A percentile compares a stretch with the other conserved stretches of the same genome.
These are phyloP conservation scores for Cyberlindnera samutprakarnensis DNA, from an alignment of 805 yeast genomes.

Conservation along the genomic window DNA sequence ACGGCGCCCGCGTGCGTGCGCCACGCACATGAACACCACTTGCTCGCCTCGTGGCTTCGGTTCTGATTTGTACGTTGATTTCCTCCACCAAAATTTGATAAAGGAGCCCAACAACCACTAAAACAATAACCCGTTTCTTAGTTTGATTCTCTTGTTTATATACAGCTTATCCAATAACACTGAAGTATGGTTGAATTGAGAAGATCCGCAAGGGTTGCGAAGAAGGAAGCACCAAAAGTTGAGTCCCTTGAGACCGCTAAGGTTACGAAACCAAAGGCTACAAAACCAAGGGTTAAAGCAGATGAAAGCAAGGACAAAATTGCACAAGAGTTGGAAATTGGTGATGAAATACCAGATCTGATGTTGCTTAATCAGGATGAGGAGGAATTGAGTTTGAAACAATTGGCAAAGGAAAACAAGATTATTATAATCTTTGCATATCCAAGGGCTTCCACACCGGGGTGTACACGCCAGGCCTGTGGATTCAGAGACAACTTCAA, in stretches of 20 bases:
- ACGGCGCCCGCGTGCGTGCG: too few relatives aligned
- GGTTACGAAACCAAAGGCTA: conserved; percentile 18
- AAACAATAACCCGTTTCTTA: too few relatives aligned
- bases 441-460: conserved; percentile 92
- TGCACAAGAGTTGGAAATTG: conserved; percentile 35
- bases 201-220: conserved; percentile 14
- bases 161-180: too few relatives aligned
- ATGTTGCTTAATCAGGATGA: conserved; percentile 63
- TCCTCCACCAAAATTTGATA: too few relatives aligned
- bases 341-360: conserved; percentile 62
- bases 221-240: conserved; percentile 6
- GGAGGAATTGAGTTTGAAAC: conserved; percentile 43
- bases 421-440: conserved; percentile 63
- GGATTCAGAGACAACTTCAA: conserved; percentile 71
- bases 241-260: conserved; percentile 13
- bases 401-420: conserved; percentile 31
- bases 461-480: conserved; percentile 91
- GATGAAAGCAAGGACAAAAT: not conserved
- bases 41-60: too few relatives aligned
- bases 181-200: conserved; percentile 19
- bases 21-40: too few relatives aligned
- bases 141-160: too few relatives aligned
- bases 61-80: too few relatives aligned
- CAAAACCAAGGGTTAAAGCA: conserved; percentile 1
- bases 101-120: too few relatives aligned